phyloP scores from a whole-genome alignment of 768 basidiomycete genomes.

The Boletus rex-veris region DNA sequence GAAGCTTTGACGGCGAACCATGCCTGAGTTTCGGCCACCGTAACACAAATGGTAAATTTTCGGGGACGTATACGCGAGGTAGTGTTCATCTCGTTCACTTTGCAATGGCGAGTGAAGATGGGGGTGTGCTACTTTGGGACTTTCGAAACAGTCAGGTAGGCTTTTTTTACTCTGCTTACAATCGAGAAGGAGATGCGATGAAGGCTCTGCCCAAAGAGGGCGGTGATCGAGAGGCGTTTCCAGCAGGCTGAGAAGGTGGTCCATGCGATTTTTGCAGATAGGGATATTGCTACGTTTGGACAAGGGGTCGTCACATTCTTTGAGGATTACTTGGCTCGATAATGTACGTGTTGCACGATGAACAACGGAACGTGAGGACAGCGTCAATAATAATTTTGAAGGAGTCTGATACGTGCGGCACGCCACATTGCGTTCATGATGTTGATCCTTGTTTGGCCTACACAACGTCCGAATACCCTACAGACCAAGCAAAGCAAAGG shows the following conservation, averaged over 20 bases:
- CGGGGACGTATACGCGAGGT: constrained; percentile 36
- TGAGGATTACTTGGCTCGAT: constrained; percentile 27
- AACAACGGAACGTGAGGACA: too few relatives aligned
- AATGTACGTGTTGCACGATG: constrained; percentile 1
- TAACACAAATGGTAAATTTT: constrained; percentile 21
- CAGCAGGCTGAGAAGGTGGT: constrained; percentile 34
- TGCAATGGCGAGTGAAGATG: constrained; percentile 45
- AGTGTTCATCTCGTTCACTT: constrained; percentile 41
- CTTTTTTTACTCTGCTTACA: constrained; percentile 7
- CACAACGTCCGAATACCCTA: not conserved
- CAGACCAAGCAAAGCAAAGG: not conserved
- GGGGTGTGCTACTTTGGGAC: constrained; percentile 46
- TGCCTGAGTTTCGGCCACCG: constrained; percentile 45
- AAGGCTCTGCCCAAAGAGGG: constrained; percentile 31
- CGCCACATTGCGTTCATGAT: constrained; percentile 9
- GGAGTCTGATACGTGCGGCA: constrained; percentile 11
- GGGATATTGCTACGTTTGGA: constrained; percentile 41
- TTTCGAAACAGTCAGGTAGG: constrained; percentile 46
- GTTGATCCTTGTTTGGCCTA: constrained; percentile 24
- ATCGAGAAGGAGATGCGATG: constrained; percentile 13
- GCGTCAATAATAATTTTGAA: too few relatives aligned
- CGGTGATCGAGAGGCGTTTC: constrained; percentile 33
- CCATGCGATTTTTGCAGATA: constrained; percentile 40
- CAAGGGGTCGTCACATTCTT: constrained; percentile 38
- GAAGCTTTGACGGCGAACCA: constrained; percentile 38